phyloP scores from a whole-genome alignment of 148 eudicot genomes.

The Silene conica region DNA sequence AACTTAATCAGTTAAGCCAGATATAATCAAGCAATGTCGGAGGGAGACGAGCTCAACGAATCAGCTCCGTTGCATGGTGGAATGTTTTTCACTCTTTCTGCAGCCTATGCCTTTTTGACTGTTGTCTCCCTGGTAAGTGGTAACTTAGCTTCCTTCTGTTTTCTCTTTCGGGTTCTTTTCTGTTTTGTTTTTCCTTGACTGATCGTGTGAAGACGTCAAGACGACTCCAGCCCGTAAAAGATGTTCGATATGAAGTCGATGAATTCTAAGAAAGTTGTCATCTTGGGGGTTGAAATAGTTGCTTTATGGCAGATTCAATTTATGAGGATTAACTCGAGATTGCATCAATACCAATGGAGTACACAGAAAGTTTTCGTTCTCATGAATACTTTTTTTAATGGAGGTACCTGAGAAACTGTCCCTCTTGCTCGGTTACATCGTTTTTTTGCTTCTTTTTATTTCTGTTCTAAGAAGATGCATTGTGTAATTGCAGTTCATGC shows the following conservation, averaged over 20 bases:
- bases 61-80: conserved; percentile 47
- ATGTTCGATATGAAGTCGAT: background rate
- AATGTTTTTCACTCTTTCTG: conserved; percentile 55
- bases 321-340: conserved; percentile 29
- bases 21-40: too few relatives aligned
- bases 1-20: too few relatives aligned
- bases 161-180: background rate
- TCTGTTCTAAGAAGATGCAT: background rate
- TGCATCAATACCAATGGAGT: conserved; percentile 33
- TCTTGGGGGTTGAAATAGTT: conserved; percentile 4
- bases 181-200: background rate
- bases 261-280: background rate
- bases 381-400: conserved; percentile 33
- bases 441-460: background rate
- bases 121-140: conserved; percentile 47
- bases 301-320: conserved; percentile 30
- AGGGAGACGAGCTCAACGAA: conserved; percentile 45
- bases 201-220: too few relatives aligned
- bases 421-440: background rate
- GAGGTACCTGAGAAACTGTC: conserved; percentile 25
- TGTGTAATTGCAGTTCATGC: conserved; percentile 65
- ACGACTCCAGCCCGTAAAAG: too few relatives aligned
- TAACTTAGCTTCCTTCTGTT: background rate
- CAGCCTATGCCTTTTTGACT: conserved; percentile 52
- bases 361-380: conserved; percentile 37